These are phyloP conservation scores for Aethionema arabicum DNA, from an alignment of 345 rosid genomes.

Conservation along the genomic window DNA sequence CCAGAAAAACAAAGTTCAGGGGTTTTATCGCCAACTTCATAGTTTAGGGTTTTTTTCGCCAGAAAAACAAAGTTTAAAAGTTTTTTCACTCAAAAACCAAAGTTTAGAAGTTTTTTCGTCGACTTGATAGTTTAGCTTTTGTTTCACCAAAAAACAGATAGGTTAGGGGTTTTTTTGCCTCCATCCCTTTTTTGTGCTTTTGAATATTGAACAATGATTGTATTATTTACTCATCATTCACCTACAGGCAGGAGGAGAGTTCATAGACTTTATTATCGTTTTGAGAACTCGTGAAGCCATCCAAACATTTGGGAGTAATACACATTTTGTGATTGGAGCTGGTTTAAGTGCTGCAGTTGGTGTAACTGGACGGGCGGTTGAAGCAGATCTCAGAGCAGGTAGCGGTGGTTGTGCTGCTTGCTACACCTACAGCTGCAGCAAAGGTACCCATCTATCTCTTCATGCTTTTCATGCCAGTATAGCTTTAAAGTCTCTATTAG, in stretches of 20 bases:
- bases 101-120: too few relatives aligned
- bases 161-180: too few relatives aligned
- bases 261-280: slow-evolving; percentile 88
- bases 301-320: slow-evolving; percentile 76
- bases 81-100: too few relatives aligned
- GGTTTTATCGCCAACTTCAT: too few relatives aligned
- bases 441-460: slow-evolving; percentile 58
- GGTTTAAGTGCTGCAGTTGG: slow-evolving; percentile 94
- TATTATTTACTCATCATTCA: slow-evolving; percentile 15
- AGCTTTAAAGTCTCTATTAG: slow-evolving; percentile 4
- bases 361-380: slow-evolving; percentile 71
- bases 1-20: too few relatives aligned
- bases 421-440: slow-evolving; percentile 96
- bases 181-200: background rate
- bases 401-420: slow-evolving; percentile 94
- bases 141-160: too few relatives aligned
- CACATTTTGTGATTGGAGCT: slow-evolving; percentile 88
- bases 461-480: slow-evolving; percentile 4
- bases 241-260: slow-evolving; percentile 91
- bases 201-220: slow-evolving; percentile 7
- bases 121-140: too few relatives aligned
- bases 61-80: too few relatives aligned
- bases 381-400: slow-evolving; percentile 91
- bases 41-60: too few relatives aligned
- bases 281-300: slow-evolving; percentile 84